Percentiles rank a stretch among this genome's conserved stretches.
These are phyloP conservation scores for Scheffersomyces segobiensis DNA, from an alignment of 1,139 yeast genomes.

Conservation along the genomic window DNA sequence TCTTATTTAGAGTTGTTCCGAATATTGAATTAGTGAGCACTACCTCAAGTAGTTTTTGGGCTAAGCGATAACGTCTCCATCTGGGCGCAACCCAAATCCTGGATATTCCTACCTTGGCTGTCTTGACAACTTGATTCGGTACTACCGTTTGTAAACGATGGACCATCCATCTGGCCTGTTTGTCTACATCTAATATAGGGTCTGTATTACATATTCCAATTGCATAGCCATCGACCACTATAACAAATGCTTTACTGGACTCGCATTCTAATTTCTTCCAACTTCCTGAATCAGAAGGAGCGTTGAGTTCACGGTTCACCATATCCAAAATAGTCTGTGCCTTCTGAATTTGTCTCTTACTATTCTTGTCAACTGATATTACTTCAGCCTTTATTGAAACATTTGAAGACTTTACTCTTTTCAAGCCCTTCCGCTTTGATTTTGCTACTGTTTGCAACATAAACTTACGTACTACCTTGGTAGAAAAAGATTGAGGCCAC, in stretches of 20 bases:
- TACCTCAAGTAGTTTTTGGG: conserved; percentile 38
- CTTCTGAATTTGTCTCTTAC: conserved; percentile 18
- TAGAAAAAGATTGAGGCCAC: conserved; percentile 33
- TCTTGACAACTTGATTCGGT: conserved; percentile 30
- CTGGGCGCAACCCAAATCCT: conserved; percentile 62
- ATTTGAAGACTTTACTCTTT: background rate
- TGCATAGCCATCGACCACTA: conserved; percentile 39
- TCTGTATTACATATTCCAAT: conserved; percentile 57
- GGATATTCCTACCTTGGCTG: conserved; percentile 54
- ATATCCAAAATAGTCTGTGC: conserved; percentile 36
- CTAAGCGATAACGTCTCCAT: conserved; percentile 56
- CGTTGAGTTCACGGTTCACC: conserved; percentile 62
- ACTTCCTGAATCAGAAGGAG: conserved; percentile 50
- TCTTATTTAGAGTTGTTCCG: conserved; percentile 45
- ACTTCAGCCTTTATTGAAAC: conserved; percentile 10
- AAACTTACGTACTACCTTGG: conserved; percentile 32
- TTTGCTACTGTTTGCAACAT: conserved; percentile 4
- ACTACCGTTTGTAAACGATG: conserved; percentile 33
- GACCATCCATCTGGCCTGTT: conserved; percentile 51
- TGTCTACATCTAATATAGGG: conserved; percentile 19
- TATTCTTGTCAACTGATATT: conserved; percentile 12
- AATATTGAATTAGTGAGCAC: conserved; percentile 48
- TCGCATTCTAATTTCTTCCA: conserved; percentile 38
- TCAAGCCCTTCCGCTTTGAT: background rate
- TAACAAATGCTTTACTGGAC: conserved; percentile 49